Percentiles rank a stretch among this genome's conserved stretches.
Conservation (phyloP, 148 eudicot species). For the Cornus florida region DNA sequence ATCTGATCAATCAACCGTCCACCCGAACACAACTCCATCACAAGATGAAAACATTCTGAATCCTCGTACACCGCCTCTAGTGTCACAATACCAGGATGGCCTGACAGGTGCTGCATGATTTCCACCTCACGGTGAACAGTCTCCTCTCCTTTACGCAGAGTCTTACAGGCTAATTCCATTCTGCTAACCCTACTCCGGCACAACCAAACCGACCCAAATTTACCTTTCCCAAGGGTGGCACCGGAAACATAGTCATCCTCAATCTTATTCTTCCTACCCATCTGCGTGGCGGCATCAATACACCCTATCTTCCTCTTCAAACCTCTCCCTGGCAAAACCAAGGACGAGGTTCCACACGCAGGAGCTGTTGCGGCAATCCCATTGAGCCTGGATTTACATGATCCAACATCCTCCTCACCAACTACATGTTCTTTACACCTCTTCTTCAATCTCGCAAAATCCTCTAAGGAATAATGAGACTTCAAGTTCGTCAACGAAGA, state of each 20-base stretch:
- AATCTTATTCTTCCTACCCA: slow-evolving; percentile 83
- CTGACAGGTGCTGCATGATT: slow-evolving; percentile 98
- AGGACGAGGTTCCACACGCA: slow-evolving; percentile 45
- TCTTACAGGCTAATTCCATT: slow-evolving; percentile 82
- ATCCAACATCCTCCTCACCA: slow-evolving; percentile 37
- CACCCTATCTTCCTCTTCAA: slow-evolving; percentile 89
- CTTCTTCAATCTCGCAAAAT: slow-evolving; percentile 55
- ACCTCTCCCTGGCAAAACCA: slow-evolving; percentile 52
- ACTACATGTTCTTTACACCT: slow-evolving; percentile 62
- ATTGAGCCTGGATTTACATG: slow-evolving; percentile 51
- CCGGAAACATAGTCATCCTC: slow-evolving; percentile 66
- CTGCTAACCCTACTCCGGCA: slow-evolving; percentile 65
- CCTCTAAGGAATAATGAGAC: slow-evolving; percentile 68
- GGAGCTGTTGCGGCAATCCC: slow-evolving; percentile 70
- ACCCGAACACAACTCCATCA: slow-evolving; percentile 87
- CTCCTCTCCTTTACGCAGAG: slow-evolving; percentile 87
- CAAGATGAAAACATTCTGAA: slow-evolving; percentile 66
- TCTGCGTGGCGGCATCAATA: slow-evolving; percentile 73
- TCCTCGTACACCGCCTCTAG: slow-evolving; percentile 89
- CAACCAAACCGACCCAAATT: slow-evolving; percentile 92
- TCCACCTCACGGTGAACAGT: slow-evolving; percentile 93
- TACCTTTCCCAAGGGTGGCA: slow-evolving; percentile 71
- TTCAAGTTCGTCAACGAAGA: slow-evolving; percentile 38
- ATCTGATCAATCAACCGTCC: slow-evolving; percentile 84
- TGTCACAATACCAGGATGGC: slow-evolving; percentile 87